A percentile compares a stretch with the other conserved stretches of the same genome.
Conservation (phyloP, 345 rosid genomes). For the Acer yangbiense region DNA sequence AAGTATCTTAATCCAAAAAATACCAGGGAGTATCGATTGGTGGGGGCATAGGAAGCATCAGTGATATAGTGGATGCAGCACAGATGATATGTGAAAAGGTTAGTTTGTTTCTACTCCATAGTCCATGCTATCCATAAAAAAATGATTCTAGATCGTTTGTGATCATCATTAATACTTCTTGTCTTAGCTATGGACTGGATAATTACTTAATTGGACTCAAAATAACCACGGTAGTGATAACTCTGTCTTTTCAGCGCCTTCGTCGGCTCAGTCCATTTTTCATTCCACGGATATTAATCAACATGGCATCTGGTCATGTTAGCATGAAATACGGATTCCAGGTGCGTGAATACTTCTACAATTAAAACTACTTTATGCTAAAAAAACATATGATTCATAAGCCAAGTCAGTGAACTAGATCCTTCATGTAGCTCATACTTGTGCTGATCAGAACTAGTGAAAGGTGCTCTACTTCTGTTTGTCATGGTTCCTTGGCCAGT, state of each 20-base stretch:
- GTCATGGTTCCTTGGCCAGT: neutral
- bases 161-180: neutral
- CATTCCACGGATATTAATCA: conserved; percentile 89
- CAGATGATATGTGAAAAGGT: conserved; percentile 92
- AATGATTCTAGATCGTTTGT: conserved; percentile 4
- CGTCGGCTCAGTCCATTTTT: conserved; percentile 95
- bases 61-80: conserved; percentile 82
- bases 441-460: neutral
- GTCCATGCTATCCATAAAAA: conserved; percentile 6
- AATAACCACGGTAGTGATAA: conserved; percentile 13
- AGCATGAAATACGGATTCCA: conserved; percentile 96
- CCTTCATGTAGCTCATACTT: neutral
- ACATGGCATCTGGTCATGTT: conserved; percentile 97
- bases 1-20: neutral
- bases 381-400: conserved; percentile 10
- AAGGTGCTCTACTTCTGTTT: conserved; percentile 3
- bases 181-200: conserved; percentile 5
- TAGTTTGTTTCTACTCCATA: conserved; percentile 19
- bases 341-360: conserved; percentile 43
- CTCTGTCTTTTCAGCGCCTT: conserved; percentile 55
- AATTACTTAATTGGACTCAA: conserved; percentile 14
- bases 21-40: conserved; percentile 95
- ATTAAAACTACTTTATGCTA: neutral
- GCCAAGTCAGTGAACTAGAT: neutral
- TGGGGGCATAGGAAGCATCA: conserved; percentile 91